Evolutionary conservation across 2,329 filamentous ascomycete genomes (phyloP), one percentile per base, ranked within the genome.

Genomic region (Colletotrichum sp.): DNA sequence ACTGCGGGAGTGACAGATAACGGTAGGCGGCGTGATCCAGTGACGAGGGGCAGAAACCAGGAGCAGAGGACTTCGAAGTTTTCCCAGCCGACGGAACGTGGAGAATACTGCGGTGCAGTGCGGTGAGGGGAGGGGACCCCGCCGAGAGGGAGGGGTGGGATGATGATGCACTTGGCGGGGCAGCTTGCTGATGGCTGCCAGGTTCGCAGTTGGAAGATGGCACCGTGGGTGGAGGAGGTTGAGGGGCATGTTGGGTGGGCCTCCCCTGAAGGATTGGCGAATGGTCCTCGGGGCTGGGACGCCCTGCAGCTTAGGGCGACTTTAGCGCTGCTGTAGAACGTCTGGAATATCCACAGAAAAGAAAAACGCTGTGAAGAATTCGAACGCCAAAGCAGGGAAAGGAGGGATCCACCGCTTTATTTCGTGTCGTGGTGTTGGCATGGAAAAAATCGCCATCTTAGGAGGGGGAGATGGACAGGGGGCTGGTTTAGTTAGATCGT

Each of bases 121-220:
- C 44, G 44, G 44, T 59, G 9, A 26, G 44, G 74, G 49, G 44
- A 66, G 57, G 49, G 44, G 67, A 75, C 70, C 70, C 74, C 70
- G 74, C 64, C 49, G 49, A 65, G 34, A 52, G 44, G n/a, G 70
- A 49, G 32, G 21, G 21, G 74, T 76, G 71, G 74, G 71, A 69
- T 74, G 74, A 76, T 68, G 70, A 76, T 74, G 74, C 64, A 69
- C 49, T 65, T 63, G 49, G 74, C 65, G 70, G 74, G 74, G 74
- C 70, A 69, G 8, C 18, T 63, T 15, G 36, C 32, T 44, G 15
- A 62, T 49, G 32, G 63, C 69, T 72, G 55, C 73, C 73, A 68
- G 63, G 44, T 67, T 68, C 57, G 57, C 63, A 26, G 24, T 52
- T 68, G 39, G 30, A 24, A 57, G 18, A 18, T 24, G 44, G 44